Evolutionary conservation across 2,329 filamentous ascomycete genomes (phyloP), one percentile per base, ranked within the genome.

Genomic region (Cercospora sp.): DNA sequence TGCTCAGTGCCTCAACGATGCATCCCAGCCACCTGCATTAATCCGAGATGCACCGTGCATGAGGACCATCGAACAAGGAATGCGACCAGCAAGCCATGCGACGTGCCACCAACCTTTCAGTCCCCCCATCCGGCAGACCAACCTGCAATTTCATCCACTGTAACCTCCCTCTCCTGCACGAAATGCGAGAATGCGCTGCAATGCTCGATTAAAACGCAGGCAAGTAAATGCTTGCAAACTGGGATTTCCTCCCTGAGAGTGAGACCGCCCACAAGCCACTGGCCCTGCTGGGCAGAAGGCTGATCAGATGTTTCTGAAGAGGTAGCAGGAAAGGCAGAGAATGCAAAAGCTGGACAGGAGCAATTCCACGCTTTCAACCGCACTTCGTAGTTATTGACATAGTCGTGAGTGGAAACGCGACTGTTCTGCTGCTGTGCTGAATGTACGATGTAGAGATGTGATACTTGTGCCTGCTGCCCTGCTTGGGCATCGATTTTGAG

Each of bases 201-300:
- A 58, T 84, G 83, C 77, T 92, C 89, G 5, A 85, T 89, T 65
- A 98, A 78, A 48, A 94, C 80, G 78, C 92, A 96, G 1, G 94
- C 94, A 16, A 98, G 85, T 5, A 98, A 80, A 79, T 99, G 94
- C 81, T 97, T 97, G 78, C 94, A 99, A 80, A 91, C 73, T 5
- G 85, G 84, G 64, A 67, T 85, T 81, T 42, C 80, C 76, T 3
- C 71, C 31, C 64, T 78, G 73, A 59, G 80, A 65, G 81, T 83
- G 63, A 85, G 61, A 0, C 87, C 87, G 0, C 88, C 87, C 72
- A 88, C 73, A 3, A 45, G 30, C 68, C 72, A 73, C n/a, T 58
- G 60, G 18, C 33, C 13, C 10, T 63, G 36, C 30, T 42, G 2
- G n/a, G 30, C 13, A 23, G n/a, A 26, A 16, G 30, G 48, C 23